A percentile compares a stretch with the other conserved stretches of the same genome.
Conservation (phyloP, 306 rosid genomes). For the Bauhinia variegata region DNA sequence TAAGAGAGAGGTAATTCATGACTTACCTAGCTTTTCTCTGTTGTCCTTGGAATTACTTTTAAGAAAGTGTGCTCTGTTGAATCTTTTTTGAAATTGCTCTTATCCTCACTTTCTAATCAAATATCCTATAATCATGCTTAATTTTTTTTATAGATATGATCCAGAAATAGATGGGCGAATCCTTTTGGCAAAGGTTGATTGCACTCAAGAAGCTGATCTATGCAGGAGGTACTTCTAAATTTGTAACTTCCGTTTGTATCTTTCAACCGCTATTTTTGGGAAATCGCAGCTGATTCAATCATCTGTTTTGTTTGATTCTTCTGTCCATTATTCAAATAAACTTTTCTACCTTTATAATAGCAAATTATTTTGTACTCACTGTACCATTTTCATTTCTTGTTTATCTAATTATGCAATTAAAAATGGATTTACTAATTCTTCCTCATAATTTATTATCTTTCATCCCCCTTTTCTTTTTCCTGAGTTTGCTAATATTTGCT, state of each 20-base stretch:
- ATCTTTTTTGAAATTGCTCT: slow-evolving; percentile 14
- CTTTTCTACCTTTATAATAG: no score
- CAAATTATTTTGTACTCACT: neutral
- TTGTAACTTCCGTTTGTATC: slow-evolving; percentile 19
- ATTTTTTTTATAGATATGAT: slow-evolving; percentile 69
- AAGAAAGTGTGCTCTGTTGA: slow-evolving; percentile 21
- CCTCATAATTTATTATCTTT: slow-evolving; percentile 16
- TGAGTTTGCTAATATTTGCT: slow-evolving; percentile 24
- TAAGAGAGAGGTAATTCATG: slow-evolving; percentile 74
- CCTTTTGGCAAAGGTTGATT: slow-evolving; percentile 79
- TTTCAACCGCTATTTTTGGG: neutral
- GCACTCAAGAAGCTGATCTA: slow-evolving; percentile 78
- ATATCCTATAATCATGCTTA: slow-evolving; percentile 27
- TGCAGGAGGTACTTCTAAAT: slow-evolving; percentile 71
- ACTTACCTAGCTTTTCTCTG: slow-evolving; percentile 32
- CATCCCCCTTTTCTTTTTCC: no score
- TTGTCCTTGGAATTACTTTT: slow-evolving; percentile 33
- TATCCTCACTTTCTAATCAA: slow-evolving; percentile 26
- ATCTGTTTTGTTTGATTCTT: neutral
- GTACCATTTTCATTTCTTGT: neutral
- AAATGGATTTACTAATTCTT: slow-evolving; percentile 26
- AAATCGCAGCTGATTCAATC: slow-evolving; percentile 16
- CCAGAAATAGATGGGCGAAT: slow-evolving; percentile 94
- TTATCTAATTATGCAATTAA: slow-evolving; percentile 5
- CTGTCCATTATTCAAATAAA: slow-evolving; percentile 1